These are phyloP conservation scores for Botrytis hyacinthi DNA, from an alignment of 2,329 filamentous ascomycete species.

Conservation along the genomic window DNA sequence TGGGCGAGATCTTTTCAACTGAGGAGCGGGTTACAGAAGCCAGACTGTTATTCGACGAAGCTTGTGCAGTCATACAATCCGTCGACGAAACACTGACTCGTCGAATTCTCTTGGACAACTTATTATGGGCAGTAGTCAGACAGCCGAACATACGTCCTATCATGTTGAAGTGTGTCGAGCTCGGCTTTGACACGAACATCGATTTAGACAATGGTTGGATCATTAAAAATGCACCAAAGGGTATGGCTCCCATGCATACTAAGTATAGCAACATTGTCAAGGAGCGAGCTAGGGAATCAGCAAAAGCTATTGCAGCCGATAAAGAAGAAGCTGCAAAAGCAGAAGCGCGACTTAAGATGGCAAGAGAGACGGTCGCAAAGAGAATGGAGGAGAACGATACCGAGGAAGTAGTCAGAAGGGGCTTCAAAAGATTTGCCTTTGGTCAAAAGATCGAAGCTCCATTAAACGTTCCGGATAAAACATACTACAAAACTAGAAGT, in stretches of 20 bases:
- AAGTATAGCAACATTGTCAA: slow-evolving; percentile 5
- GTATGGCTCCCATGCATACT: not conserved
- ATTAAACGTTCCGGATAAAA: not conserved
- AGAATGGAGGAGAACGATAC: not conserved
- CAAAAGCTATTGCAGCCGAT: not conserved
- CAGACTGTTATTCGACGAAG: slow-evolving; percentile 1
- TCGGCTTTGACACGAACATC: not conserved
- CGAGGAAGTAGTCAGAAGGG: not conserved
- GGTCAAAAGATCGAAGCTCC: not conserved
- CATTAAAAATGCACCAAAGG: not conserved
- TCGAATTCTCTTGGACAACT: not conserved
- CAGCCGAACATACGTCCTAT: not conserved
- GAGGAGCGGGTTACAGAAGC: slow-evolving; percentile 7
- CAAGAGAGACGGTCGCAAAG: not conserved
- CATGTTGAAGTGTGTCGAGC: slow-evolving; percentile 10
- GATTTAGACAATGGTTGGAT: slow-evolving; percentile 17
- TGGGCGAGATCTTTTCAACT: slow-evolving; percentile 12
- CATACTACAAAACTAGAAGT: not conserved
- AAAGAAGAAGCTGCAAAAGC: not conserved
- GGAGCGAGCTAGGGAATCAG: not conserved
- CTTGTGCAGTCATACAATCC: not conserved
- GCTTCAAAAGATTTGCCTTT: not conserved
- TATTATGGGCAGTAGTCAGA: slow-evolving; percentile 12
- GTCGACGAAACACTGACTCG: not conserved
- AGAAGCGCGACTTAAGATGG: not conserved